These are phyloP conservation scores for Acanthamoeba healyi DNA, from an alignment of 208 protist genomes.

Conservation along the genomic window DNA sequence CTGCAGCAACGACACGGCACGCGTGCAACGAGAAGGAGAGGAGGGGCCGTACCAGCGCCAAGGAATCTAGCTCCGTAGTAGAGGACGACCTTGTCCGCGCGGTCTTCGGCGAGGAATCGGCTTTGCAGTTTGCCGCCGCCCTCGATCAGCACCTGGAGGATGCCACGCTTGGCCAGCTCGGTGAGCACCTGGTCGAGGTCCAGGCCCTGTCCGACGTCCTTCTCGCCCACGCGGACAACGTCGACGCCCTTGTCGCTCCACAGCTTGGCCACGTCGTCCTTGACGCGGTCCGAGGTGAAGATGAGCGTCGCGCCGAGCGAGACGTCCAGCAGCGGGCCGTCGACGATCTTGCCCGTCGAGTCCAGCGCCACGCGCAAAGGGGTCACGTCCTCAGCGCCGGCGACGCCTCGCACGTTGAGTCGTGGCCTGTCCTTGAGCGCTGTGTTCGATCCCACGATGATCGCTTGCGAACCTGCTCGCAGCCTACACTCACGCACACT, in stretches of 20 bases:
- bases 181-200: conserved; percentile 15
- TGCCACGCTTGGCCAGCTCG: not conserved
- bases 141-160: conserved; percentile 70
- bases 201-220: not conserved
- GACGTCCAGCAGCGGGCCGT: conserved; percentile 55
- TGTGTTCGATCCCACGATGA: conserved; percentile 76
- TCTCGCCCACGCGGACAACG: not conserved
- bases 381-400: not conserved
- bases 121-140: conserved; percentile 74
- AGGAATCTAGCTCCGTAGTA: conserved; percentile 73
- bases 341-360: conserved; percentile 64
- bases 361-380: conserved; percentile 77
- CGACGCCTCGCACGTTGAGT: conserved; percentile 75
- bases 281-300: conserved; percentile 57
- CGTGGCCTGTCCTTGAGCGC: conserved; percentile 75
- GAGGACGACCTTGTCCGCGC: conserved; percentile 43
- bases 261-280: not conserved
- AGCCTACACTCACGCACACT: too few relatives aligned
- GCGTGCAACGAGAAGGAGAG: too few relatives aligned
- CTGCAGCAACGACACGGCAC: too few relatives aligned
- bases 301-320: conserved; percentile 69
- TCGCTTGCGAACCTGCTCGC: conserved; percentile 71
- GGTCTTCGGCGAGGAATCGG: conserved; percentile 67
- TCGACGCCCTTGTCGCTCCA: conserved; percentile 6
- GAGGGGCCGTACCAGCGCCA: not conserved